Evolutionary conservation across 345 rosid genomes (phyloP), one percentile per base, ranked within the genome.

Genomic region (Salix suchowensis): DNA sequence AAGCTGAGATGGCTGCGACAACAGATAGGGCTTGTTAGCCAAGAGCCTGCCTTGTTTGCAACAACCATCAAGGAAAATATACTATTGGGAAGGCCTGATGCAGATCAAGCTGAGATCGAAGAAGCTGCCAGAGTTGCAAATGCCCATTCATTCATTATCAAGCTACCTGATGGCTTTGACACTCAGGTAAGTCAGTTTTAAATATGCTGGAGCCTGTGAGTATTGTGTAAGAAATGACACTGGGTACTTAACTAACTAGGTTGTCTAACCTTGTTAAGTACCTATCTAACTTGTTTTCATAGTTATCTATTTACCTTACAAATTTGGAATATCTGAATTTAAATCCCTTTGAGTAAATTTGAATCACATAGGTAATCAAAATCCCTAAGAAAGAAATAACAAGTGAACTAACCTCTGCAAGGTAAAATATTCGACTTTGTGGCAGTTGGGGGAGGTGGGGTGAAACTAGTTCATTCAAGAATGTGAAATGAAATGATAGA

Each of bases 71-170:
- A 87, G 84, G 98, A 95, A 76, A 95, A 95, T 79, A 91, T 95
- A 80, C 89, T 95, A 26, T 80, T 95, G 75, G 98, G 97, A 79
- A 89, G 98, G 79, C 94, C 98, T 1, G 96, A 88, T 68, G 96
- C 98, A 4, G 87, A 86, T 74, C 89, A 77, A 73, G 86, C 83
- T 5, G 98, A 95, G 85, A 81, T 95, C 0, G 98, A 95, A 67
- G 98, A 93, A 76, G 98, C 98, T 15, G 98, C 98, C 65, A 86
- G 96, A 82, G 98, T 95, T 13, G 98, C 98, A 55, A 95, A 95
- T 74, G 98, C 98, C 1, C 92, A 95, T 84, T 95, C 98, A 15
- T 95, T 95, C 85, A 88, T 95, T 74, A 83, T 90, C 85, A 95
- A 95, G 88, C 87, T 93, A 67, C 94, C 98, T 0, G 97, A 95